These are phyloP conservation scores for Limtongozyma cylindracea DNA, from an alignment of 805 yeast species.

Conservation along the genomic window DNA sequence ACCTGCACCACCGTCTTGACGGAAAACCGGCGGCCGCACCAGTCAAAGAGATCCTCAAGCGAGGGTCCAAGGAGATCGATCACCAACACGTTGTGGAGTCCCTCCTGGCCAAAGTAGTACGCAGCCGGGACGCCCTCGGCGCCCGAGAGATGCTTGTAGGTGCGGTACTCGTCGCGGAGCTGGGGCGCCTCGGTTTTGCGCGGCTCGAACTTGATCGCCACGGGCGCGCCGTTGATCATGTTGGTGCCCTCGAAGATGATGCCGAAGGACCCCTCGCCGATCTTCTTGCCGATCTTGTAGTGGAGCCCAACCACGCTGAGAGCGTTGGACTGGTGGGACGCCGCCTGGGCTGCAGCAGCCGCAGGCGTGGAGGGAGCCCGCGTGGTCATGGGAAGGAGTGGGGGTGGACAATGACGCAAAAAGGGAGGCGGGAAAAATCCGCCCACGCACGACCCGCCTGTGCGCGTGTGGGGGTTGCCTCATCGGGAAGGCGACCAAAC, in stretches of 20 bases:
- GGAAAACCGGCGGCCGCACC: slow-evolving; percentile 86
- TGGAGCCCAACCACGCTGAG: slow-evolving; percentile 52
- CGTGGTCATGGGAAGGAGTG: no score
- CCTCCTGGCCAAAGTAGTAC: slow-evolving; percentile 97
- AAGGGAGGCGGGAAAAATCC: no score
- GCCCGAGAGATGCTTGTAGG: slow-evolving; percentile 74
- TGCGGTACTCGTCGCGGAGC: slow-evolving; percentile 83
- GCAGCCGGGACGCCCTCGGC: slow-evolving; percentile 70
- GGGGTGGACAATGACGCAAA: no score
- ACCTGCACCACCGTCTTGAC: slow-evolving; percentile 82
- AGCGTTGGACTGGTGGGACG: no score
- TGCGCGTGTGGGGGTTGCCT: no score
- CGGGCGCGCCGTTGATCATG: slow-evolving; percentile 74
- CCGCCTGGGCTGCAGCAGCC: no score
- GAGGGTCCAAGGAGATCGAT: slow-evolving; percentile 92
- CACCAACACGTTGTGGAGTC: slow-evolving; percentile 82
- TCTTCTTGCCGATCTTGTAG: slow-evolving; percentile 89
- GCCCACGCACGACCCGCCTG: no score
- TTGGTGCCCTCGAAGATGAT: slow-evolving; percentile 92
- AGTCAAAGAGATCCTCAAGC: slow-evolving; percentile 86
- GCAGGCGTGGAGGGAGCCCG: no score
- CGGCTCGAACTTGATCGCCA: slow-evolving; percentile 94
- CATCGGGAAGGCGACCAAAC: no score
- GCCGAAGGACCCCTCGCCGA: slow-evolving; percentile 97
- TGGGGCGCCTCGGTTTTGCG: slow-evolving; percentile 96